A percentile compares a stretch with the other conserved stretches of the same genome.
Evolutionary conservation across 1,284 basidiomycete species (phyloP).

Genomic region (Trichosporon sp.): DNA sequence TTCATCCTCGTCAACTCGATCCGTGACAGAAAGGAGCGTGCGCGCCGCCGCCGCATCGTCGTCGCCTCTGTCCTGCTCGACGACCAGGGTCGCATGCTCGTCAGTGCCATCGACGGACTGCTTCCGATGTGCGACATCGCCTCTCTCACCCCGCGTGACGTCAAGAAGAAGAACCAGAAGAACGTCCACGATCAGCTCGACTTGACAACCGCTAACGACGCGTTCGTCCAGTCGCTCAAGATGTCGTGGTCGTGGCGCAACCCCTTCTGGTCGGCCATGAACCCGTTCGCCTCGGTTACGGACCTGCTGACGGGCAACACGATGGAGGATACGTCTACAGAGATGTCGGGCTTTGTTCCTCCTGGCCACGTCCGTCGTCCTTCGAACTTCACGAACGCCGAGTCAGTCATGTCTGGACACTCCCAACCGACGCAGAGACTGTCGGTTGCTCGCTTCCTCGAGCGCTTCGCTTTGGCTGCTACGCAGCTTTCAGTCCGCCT

Average conservation of each 20-base stretch:
- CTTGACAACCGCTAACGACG: conserved; percentile 46
- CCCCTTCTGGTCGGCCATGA: conserved; percentile 24
- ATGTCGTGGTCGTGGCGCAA: conserved; percentile 49
- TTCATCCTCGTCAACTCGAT: conserved; percentile 45
- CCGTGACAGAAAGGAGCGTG: conserved; percentile 40
- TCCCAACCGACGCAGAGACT: conserved; percentile 10
- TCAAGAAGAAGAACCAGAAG: conserved; percentile 2
- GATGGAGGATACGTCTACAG: not conserved
- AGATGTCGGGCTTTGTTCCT: not conserved
- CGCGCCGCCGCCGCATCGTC: conserved; percentile 48
- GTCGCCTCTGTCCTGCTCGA: conserved; percentile 49
- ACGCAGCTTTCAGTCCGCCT: conserved; percentile 37
- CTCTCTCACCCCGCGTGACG: conserved; percentile 27
- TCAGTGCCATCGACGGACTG: conserved; percentile 49
- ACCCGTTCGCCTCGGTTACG: conserved; percentile 16
- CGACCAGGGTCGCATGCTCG: conserved; percentile 45
- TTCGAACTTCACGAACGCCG: conserved; percentile 8
- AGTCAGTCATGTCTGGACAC: conserved; percentile 4
- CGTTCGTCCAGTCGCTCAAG: conserved; percentile 48
- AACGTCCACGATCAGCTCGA: conserved; percentile 27
- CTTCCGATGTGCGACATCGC: conserved; percentile 50
- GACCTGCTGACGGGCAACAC: not conserved
- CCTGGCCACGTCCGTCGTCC: conserved; percentile 1
- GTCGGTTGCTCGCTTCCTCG: conserved; percentile 43
- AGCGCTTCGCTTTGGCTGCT: conserved; percentile 40